Conservation (phyloP, 495 filamentous ascomycete species). For the Xylaria sp. region DNA sequence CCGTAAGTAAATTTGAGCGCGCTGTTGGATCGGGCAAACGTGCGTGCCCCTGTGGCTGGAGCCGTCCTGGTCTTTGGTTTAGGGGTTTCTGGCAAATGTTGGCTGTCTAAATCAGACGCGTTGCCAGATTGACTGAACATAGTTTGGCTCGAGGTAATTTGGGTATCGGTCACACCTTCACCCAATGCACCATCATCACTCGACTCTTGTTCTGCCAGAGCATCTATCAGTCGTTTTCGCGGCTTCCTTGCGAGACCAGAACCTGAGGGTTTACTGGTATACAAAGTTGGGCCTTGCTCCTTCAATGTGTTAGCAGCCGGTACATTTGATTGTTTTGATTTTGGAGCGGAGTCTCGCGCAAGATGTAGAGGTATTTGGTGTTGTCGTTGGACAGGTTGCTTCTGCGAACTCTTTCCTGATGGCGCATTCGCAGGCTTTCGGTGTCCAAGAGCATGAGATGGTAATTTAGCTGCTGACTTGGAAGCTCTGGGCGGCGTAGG, state of each 20-base stretch:
- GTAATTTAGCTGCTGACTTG: constrained; percentile 19
- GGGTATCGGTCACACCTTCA: constrained; percentile 27
- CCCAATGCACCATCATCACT: constrained; percentile 25
- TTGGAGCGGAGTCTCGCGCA: constrained; percentile 21
- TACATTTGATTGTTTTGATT: not conserved
- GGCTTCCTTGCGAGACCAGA: constrained; percentile 33
- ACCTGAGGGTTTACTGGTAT: not conserved
- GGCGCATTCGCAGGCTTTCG: not conserved
- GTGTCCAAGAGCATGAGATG: not conserved
- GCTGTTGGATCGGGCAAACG: constrained; percentile 38
- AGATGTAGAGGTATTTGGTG: constrained; percentile 49
- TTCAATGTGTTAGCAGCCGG: constrained; percentile 20
- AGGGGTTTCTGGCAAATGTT: constrained; percentile 34
- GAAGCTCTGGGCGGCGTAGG: constrained; percentile 34
- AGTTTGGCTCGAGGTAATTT: constrained; percentile 26
- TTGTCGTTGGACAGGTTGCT: constrained; percentile 27
- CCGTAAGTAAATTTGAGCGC: constrained; percentile 57
- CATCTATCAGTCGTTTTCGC: constrained; percentile 62
- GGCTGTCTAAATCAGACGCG: constrained; percentile 31
- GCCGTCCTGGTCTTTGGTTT: constrained; percentile 25
- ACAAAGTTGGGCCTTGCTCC: not conserved
- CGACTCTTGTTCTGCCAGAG: constrained; percentile 54
- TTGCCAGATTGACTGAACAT: constrained; percentile 32
- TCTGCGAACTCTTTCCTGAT: constrained; percentile 29
- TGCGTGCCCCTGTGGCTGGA: constrained; percentile 33